These are phyloP conservation scores for Aspergillus fumigatus DNA, from an alignment of 2,329 filamentous ascomycete species.

Conservation along the genomic window DNA sequence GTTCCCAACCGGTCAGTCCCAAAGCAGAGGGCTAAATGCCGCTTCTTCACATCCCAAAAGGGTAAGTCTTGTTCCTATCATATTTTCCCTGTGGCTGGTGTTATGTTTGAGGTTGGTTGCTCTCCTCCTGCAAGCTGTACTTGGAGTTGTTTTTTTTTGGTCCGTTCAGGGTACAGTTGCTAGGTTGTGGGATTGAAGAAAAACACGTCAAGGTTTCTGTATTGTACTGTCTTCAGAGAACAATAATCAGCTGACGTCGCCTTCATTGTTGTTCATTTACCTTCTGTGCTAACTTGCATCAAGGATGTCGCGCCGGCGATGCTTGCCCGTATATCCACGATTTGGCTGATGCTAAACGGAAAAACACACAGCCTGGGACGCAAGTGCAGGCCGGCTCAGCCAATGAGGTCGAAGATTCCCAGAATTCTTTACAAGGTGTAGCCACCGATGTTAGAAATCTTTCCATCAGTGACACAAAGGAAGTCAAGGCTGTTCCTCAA, in stretches of 20 bases:
- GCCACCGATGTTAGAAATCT: conserved; percentile 15
- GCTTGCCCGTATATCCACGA: conserved; percentile 50
- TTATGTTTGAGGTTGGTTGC: background rate
- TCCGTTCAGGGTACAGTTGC: background rate
- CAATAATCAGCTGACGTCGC: background rate
- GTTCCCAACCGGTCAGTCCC: background rate
- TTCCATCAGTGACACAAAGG: conserved; percentile 18
- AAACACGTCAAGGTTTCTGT: background rate
- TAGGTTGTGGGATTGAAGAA: background rate
- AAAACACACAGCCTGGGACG: conserved; percentile 12
- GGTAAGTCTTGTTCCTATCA: conserved; percentile 13
- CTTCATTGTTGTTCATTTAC: background rate
- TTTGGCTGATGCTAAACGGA: conserved; percentile 17
- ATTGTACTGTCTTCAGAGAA: background rate
- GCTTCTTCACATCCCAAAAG: conserved; percentile 23
- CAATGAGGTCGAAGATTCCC: conserved; percentile 4
- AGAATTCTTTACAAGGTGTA: conserved; percentile 8
- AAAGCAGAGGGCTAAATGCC: conserved; percentile 16
- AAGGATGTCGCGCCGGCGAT: conserved; percentile 51
- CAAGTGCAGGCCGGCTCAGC: conserved; percentile 9
- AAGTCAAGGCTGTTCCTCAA: conserved; percentile 28
- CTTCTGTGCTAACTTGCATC: conserved; percentile 16
- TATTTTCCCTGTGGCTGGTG: background rate
- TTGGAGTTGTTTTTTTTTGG: background rate
- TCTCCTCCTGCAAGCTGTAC: background rate